A percentile compares a stretch with the other conserved stretches of the same genome.
Conservation (phyloP, 208 protist species). For the Leishmania aethiopica region DNA sequence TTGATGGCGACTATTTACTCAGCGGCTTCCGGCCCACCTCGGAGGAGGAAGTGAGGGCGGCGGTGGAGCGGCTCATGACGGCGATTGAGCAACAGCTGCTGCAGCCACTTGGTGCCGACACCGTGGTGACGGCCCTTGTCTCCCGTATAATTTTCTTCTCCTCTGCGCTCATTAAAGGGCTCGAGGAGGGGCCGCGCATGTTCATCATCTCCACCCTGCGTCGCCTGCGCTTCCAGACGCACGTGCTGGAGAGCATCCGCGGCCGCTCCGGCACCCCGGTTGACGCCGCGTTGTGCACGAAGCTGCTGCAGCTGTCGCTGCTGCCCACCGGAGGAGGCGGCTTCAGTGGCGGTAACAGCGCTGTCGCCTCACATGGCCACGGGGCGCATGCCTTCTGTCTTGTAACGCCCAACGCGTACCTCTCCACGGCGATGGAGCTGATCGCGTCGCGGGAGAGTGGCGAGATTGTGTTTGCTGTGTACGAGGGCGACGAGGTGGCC, state of each 20-base stretch:
- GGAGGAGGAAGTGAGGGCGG: constrained; percentile 43
- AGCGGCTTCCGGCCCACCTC: constrained; percentile 60
- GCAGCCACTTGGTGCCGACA: constrained; percentile 1
- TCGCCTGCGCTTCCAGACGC: constrained; percentile 68
- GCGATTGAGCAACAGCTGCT: constrained; percentile 58
- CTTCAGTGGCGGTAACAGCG: neutral
- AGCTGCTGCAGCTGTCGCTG: constrained; percentile 46
- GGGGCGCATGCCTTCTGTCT: constrained; percentile 31
- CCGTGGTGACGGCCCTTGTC: constrained; percentile 24
- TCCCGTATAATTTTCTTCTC: constrained; percentile 74
- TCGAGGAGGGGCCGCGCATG: constrained; percentile 44
- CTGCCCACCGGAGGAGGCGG: constrained; percentile 26
- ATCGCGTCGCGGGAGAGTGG: constrained; percentile 34
- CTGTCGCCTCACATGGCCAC: neutral
- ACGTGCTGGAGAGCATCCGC: constrained; percentile 59
- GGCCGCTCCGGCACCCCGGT: constrained; percentile 65
- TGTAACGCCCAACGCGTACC: constrained; percentile 64
- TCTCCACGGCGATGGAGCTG: constrained; percentile 62
- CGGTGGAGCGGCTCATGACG: constrained; percentile 44
- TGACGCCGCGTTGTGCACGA: constrained; percentile 77
- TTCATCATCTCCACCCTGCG: constrained; percentile 60
- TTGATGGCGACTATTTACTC: constrained; percentile 82
- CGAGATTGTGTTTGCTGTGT: constrained; percentile 63
- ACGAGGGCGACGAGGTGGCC: constrained; percentile 64
- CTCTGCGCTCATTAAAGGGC: constrained; percentile 47